Conservation (phyloP, 2,329 filamentous ascomycete genomes). For the Claviceps pazoutovae region DNA sequence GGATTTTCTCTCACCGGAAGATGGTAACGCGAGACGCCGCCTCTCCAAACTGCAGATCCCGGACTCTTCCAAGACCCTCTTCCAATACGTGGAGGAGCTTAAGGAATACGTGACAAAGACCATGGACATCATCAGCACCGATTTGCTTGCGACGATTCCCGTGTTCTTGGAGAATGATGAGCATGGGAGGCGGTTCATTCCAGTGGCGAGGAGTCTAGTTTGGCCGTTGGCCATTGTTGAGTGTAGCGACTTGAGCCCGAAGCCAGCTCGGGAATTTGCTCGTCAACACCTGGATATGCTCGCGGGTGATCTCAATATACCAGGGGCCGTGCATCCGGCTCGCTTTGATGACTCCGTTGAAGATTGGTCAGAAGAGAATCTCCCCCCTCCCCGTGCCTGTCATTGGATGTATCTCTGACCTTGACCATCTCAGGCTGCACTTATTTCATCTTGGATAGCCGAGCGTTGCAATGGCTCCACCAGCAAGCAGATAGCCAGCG, state of each 20-base stretch:
- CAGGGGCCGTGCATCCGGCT: constrained; percentile 7
- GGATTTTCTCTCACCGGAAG: not conserved
- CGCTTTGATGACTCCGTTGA: not conserved
- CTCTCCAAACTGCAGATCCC: not conserved
- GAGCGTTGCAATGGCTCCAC: too few species aligned
- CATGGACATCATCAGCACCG: constrained; percentile 9
- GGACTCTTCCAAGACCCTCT: not conserved
- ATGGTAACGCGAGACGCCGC: not conserved
- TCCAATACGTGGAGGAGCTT: constrained; percentile 2
- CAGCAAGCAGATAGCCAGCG: too few species aligned
- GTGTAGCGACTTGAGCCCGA: constrained; percentile 3
- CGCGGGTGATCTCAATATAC: constrained; percentile 10
- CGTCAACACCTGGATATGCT: constrained; percentile 10
- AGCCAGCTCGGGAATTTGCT: constrained; percentile 6
- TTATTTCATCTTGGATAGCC: not conserved
- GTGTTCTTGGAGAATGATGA: constrained; percentile 7
- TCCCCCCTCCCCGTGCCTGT: not conserved
- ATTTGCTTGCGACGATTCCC: constrained; percentile 11
- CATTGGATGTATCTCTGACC: not conserved
- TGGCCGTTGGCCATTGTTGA: constrained; percentile 13
- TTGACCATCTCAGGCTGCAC: not conserved
- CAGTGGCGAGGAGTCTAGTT: constrained; percentile 11
- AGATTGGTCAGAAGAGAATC: not conserved
- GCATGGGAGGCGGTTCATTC: constrained; percentile 7
- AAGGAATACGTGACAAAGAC: constrained; percentile 4